phyloP scores from a whole-genome alignment of 495 filamentous ascomycete genomes.

The Hypoxylon crocopeplum region DNA sequence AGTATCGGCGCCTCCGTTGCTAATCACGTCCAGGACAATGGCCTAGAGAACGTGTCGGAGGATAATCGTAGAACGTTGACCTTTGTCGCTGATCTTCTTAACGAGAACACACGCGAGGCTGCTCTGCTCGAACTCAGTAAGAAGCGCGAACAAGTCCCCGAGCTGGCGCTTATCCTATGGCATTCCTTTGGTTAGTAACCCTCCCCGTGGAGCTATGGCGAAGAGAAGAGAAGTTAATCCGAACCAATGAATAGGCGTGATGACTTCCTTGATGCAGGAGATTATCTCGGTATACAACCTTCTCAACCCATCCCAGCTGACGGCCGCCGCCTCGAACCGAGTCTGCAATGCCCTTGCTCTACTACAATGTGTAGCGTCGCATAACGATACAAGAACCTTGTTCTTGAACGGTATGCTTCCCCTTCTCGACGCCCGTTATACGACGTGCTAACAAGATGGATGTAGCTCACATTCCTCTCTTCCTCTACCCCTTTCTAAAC shows the following conservation, averaged over 20 bases:
- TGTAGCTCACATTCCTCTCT: conserved; percentile 95
- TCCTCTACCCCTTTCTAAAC: conserved; percentile 98
- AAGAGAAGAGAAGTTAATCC: conserved; percentile 16
- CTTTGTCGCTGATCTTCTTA: conserved; percentile 92
- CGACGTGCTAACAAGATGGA: conserved; percentile 27
- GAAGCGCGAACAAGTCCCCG: conserved; percentile 97
- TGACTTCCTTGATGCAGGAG: conserved; percentile 96
- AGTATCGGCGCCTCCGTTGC: conserved; percentile 52
- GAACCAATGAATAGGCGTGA: conserved; percentile 72
- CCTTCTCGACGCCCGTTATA: not conserved
- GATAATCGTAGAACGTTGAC: conserved; percentile 91
- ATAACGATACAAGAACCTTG: conserved; percentile 91
- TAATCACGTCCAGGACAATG: conserved; percentile 65
- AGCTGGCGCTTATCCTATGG: conserved; percentile 96
- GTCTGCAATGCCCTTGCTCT: conserved; percentile 98
- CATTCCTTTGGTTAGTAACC: conserved; percentile 88
- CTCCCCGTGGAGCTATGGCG: not conserved
- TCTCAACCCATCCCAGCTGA: conserved; percentile 94
- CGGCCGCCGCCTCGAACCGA: conserved; percentile 92
- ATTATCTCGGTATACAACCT: conserved; percentile 99
- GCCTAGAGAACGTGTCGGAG: conserved; percentile 69
- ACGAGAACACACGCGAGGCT: conserved; percentile 83
- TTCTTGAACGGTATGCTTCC: conserved; percentile 81
- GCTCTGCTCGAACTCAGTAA: conserved; percentile 97
- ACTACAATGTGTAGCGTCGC: conserved; percentile 95